Base-by-base conservation (phyloP, 306 rosid species). In the Mucuna pruriens region DNA sequence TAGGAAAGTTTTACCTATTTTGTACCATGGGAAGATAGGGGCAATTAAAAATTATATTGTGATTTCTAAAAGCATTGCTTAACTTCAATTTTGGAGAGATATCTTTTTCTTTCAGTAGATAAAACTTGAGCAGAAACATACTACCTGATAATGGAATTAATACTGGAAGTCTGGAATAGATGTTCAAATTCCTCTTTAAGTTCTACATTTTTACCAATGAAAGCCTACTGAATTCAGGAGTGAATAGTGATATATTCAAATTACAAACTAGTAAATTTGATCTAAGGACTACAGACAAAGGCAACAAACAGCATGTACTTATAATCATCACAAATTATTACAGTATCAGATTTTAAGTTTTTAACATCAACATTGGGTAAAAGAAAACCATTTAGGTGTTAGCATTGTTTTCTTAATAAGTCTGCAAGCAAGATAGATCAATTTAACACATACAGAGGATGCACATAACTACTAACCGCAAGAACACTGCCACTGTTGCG, bases 401-500 rank as follows among this genome's bases (percentile, higher is more conserved):
- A 61, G 39, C n/a, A 84, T 3, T 9, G 20, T 78, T 73, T 63
- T 52, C 51, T 46, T 15, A 22, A 55, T 7, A 76, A 58, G 4
- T 57, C 71, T 42, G 16, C 40, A 64, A 42, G 74, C 31, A 63
- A 49, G 49, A 62, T 17, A 31, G 49, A 34, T 19, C 9, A 57
- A 44, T 60, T 74, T 34, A 60, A 36, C 49, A 46, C 25, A 23
- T 45, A 66, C 19, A 79, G 1, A 8, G 48, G 75, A 49, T 38
- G 52, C 60, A 54, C 70, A 72, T 45, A 76, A 62, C 57, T 51
- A 61, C 90, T 86, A 85, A 95, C 98, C 84, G 93, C 89, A 80
- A 89, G 89, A 82, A 95, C 99, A 79, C 96, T 91, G 84, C 93
- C 95, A 83, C 92, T 93, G 73, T 95, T 95, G 86, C 93, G 89